phyloP scores from a whole-genome alignment of 305 asterid species.

The Fraxinus paxiana region DNA sequence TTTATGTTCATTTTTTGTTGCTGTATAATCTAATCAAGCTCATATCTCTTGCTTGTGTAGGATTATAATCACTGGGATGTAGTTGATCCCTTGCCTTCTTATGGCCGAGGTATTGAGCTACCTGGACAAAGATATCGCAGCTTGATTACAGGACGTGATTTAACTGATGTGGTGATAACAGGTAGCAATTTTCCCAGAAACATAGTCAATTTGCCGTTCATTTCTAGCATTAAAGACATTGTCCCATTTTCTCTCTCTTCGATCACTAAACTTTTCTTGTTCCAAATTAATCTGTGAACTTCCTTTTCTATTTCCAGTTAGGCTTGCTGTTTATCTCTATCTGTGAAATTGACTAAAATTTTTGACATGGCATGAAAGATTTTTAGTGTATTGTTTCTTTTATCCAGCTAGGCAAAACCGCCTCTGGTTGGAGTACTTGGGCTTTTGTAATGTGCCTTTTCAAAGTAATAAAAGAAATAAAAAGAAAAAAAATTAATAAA shows the following conservation, averaged over 20 bases:
- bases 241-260: background rate
- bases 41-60: slow-evolving; percentile 34
- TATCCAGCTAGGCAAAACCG: background rate
- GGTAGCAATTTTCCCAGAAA: slow-evolving; percentile 34
- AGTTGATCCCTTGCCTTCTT: slow-evolving; percentile 81
- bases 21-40: background rate
- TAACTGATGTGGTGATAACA: slow-evolving; percentile 88
- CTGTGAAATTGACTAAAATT: background rate
- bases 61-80: slow-evolving; percentile 73
- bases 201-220: background rate
- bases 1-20: background rate
- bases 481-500: background rate
- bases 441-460: background rate
- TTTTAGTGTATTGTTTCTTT: background rate
- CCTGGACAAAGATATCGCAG: slow-evolving; percentile 83
- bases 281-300: background rate
- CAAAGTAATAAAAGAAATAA: background rate
- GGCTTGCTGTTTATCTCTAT: background rate
- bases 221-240: background rate
- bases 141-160: slow-evolving; percentile 65
- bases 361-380: background rate
- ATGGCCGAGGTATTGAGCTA: slow-evolving; percentile 80
- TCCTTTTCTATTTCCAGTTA: background rate
- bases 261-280: background rate
- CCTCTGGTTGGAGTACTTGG: background rate